phyloP scores from a whole-genome alignment of 306 rosid species.

The Geum urbanum region DNA sequence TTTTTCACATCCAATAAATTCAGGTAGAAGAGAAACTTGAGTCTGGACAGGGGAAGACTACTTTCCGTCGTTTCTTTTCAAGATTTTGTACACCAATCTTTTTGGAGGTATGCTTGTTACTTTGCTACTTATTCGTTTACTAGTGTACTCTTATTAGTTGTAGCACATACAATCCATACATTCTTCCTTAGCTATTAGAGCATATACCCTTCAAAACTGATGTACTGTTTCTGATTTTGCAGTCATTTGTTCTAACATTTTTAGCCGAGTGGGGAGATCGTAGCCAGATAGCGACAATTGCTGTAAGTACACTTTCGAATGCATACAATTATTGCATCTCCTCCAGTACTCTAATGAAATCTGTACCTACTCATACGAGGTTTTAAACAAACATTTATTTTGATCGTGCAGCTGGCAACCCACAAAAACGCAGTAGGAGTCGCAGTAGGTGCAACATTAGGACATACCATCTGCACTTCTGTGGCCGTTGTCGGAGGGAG shows the following conservation, averaged over 20 bases:
- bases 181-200: background rate
- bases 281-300: slow-evolving; percentile 98
- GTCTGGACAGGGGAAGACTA: slow-evolving; percentile 83
- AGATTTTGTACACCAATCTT: slow-evolving; percentile 96
- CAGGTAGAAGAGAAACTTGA: slow-evolving; percentile 99
- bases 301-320: slow-evolving; percentile 62
- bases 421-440: slow-evolving; percentile 97
- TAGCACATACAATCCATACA: background rate
- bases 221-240: slow-evolving; percentile 27
- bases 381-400: background rate
- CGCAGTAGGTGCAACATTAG: slow-evolving; percentile 86
- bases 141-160: background rate
- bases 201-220: slow-evolving; percentile 3
- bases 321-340: background rate
- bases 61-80: slow-evolving; percentile 74
- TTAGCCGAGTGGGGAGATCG: slow-evolving; percentile 99
- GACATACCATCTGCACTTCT: slow-evolving; percentile 95
- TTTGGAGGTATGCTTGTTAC: slow-evolving; percentile 59
- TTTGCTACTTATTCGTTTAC: background rate
- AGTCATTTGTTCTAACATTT: slow-evolving; percentile 90
- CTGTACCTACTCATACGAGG: background rate
- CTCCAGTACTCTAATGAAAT: background rate
- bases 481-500: slow-evolving; percentile 96
- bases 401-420: slow-evolving; percentile 74
- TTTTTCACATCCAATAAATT: slow-evolving; percentile 15